Evolutionary conservation across 306 rosid genomes (phyloP).

Genomic region (Cyamopsis tetragonoloba): DNA sequence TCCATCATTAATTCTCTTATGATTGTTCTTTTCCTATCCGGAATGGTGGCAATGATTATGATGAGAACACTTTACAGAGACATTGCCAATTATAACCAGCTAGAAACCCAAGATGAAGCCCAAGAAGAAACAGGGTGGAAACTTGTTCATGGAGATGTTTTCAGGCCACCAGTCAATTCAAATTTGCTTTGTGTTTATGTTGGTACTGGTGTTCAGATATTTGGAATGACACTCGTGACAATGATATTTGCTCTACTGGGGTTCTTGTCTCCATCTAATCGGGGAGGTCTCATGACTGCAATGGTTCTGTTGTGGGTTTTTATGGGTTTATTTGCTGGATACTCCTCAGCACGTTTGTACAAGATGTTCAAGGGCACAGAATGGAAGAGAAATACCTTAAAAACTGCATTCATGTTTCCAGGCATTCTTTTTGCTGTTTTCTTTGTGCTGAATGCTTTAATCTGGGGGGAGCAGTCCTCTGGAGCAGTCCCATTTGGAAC

Average conservation of each 20-base stretch:
- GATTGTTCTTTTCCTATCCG: conserved; percentile 99
- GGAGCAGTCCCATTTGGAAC: conserved; percentile 99
- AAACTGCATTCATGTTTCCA: conserved; percentile 98
- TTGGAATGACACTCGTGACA: conserved; percentile 96
- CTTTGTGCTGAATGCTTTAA: conserved; percentile 90
- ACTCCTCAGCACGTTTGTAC: conserved; percentile 93
- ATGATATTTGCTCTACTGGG: conserved; percentile 97
- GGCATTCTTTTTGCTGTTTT: conserved; percentile 84
- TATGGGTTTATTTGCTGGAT: conserved; percentile 98
- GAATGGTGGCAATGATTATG: conserved; percentile 99
- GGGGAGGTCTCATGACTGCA: conserved; percentile 99
- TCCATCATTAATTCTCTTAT: conserved; percentile 95
- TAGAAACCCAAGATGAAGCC: conserved; percentile 98
- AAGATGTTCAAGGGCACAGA: conserved; percentile 98
- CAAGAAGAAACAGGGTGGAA: conserved; percentile 99
- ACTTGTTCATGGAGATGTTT: conserved; percentile 95
- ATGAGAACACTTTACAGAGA: conserved; percentile 98
- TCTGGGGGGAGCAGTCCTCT: conserved; percentile 96
- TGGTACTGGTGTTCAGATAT: conserved; percentile 98
- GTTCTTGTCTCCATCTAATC: conserved; percentile 97
- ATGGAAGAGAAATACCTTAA: conserved; percentile 95
- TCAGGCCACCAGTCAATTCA: conserved; percentile 89
- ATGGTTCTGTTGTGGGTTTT: conserved; percentile 99
- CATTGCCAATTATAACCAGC: conserved; percentile 95
- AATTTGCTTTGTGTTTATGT: conserved; percentile 86